Percentiles rank a stretch among this genome's conserved stretches.
Evolutionary conservation across 2,329 filamentous ascomycete genomes (phyloP).

Genomic region (Cladophialophora bantiana): DNA sequence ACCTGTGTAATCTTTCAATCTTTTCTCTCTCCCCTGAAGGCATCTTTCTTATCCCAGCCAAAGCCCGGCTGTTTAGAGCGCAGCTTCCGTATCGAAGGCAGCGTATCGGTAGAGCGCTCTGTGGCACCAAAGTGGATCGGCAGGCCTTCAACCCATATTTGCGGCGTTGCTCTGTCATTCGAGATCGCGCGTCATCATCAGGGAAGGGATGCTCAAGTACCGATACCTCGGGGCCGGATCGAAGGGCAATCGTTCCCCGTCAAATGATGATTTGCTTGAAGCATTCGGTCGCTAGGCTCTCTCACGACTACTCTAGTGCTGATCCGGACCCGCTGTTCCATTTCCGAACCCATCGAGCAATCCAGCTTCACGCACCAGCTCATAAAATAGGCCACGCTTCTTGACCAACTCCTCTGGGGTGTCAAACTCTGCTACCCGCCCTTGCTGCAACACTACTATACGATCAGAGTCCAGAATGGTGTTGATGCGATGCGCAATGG

Average conservation of each 20-base stretch:
- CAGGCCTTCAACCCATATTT: background rate
- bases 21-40: background rate
- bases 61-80: background rate
- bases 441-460: slow-evolving; percentile 91
- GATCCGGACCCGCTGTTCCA: slow-evolving; percentile 23
- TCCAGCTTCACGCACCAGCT: slow-evolving; percentile 89
- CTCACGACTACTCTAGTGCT: slow-evolving; percentile 15
- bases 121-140: background rate
- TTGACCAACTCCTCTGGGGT: slow-evolving; percentile 79
- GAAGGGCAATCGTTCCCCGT: slow-evolving; percentile 14
- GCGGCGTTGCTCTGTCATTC: background rate
- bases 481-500: slow-evolving; percentile 97
- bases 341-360: slow-evolving; percentile 62
- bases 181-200: slow-evolving; percentile 17
- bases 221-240: slow-evolving; percentile 5
- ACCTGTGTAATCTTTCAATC: slow-evolving; percentile 9
- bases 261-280: slow-evolving; percentile 1
- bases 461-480: slow-evolving; percentile 90
- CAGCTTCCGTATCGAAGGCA: background rate
- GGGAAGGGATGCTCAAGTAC: slow-evolving; percentile 3
- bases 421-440: slow-evolving; percentile 90
- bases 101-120: background rate
- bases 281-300: background rate
- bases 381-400: slow-evolving; percentile 80
- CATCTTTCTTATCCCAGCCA: background rate